Evolutionary conservation across 192 early-diverging fungal species (phyloP), one percentile per base, ranked within the genome.

Genomic region (Backusella westeae): DNA sequence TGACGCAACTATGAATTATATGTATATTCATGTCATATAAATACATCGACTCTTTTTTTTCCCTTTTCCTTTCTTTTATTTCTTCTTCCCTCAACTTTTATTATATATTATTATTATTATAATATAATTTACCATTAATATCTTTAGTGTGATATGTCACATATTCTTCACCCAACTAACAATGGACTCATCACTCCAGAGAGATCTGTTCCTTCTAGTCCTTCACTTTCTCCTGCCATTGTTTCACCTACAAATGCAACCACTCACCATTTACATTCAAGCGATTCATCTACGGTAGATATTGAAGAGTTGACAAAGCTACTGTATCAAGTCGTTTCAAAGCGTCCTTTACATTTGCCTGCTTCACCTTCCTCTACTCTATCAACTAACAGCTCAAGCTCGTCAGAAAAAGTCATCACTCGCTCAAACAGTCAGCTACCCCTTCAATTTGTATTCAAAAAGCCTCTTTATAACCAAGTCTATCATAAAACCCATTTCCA

Each of bases 401-500:
- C 67, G 3, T 69, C 67, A 23, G 32, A 35, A 29, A 34, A 34
- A 19, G 71, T 53, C 7, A 72, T 65, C 10, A 5, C 56, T 4
- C 41, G 29, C 39, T 26, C 70, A 71, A 44, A 71, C 6, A 49
- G 36, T n/a, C 70, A 68, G 21, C 32, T 73, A 35, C 72, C 74
- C 34, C 4, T 41, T 10, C 74, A 75, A 67, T 75, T 75, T 29
- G 44, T 75, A 23, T 75, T 75, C 39, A 75, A 75, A 46, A 75
- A 75, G 17, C 78, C 78, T 6, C 69, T 76, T 29, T 80, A 80
- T 29, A 73, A 76, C 34, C 74, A 80, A 10, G 34, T 76, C 1
- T 80, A 80, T 46, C 78, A 80, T 56, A 42, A 75, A 23, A 80
- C 78, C 0, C 78, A 80, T 39, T 80, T 80, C 39, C 78, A 80